Percentiles rank a stretch among this genome's conserved stretches.
These are phyloP conservation scores for Arthrobotrys sinensis DNA, from an alignment of 2,329 filamentous ascomycete genomes.

Conservation along the genomic window DNA sequence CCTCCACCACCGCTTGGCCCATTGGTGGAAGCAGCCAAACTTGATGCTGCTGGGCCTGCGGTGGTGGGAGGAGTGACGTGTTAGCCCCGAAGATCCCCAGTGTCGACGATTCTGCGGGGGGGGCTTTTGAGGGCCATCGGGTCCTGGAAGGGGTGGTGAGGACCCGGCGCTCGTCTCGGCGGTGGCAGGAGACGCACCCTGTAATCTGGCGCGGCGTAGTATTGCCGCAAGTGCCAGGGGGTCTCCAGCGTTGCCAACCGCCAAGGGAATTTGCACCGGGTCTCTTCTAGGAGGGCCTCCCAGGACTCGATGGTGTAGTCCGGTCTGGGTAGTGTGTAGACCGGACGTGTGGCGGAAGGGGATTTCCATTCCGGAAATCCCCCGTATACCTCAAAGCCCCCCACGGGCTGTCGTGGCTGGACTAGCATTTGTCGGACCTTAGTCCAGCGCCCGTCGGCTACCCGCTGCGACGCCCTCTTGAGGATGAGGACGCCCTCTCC, in stretches of 20 bases:
- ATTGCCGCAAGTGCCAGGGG: neutral
- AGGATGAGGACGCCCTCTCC: neutral
- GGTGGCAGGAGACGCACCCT: neutral
- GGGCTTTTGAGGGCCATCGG: neutral
- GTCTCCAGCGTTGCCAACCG: neutral
- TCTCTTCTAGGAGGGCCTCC: neutral
- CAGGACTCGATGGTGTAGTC: neutral
- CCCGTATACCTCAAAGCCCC: neutral
- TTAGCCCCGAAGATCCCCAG: too few relatives aligned
- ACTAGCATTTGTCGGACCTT: neutral
- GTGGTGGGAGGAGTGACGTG: too few relatives aligned
- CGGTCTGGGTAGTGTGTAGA: neutral
- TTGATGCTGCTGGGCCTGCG: too few relatives aligned
- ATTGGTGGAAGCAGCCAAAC: too few relatives aligned
- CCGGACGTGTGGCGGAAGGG: neutral
- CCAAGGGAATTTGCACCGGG: neutral
- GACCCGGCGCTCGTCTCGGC: neutral
- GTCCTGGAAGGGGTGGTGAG: neutral
- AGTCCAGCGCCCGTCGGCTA: conserved; percentile 19
- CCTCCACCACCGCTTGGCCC: too few relatives aligned
- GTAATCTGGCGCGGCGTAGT: neutral
- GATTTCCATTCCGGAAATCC: too few relatives aligned
- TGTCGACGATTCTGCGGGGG: neutral
- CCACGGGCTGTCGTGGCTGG: conserved; percentile 8
- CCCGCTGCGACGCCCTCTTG: conserved; percentile 15